These are phyloP conservation scores for Pichia sp. DNA, from an alignment of 1,139 yeast genomes.

Conservation along the genomic window DNA sequence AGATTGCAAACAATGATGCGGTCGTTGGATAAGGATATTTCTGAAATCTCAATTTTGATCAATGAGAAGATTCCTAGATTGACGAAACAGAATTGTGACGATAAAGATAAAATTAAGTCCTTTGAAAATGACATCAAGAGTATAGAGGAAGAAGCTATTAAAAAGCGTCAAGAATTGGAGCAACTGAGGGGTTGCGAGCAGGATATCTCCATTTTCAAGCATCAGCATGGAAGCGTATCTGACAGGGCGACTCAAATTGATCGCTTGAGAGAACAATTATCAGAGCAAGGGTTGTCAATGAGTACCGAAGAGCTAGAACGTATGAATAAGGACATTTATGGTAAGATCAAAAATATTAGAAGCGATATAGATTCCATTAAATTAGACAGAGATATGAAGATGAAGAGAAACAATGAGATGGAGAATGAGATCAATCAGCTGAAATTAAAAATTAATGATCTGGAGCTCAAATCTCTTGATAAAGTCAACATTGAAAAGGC, in stretches of 20 bases:
- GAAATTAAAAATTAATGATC: slow-evolving; percentile 45
- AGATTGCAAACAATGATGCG: slow-evolving; percentile 21
- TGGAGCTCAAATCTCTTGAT: slow-evolving; percentile 46
- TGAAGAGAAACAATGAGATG: slow-evolving; percentile 41
- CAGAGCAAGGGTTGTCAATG: no score
- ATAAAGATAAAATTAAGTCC: not conserved
- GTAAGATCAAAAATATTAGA: slow-evolving; percentile 39
- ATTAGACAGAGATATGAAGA: slow-evolving; percentile 43
- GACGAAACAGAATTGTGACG: not conserved
- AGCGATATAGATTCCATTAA: slow-evolving; percentile 35
- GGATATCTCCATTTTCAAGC: no score
- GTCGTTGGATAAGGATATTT: slow-evolving; percentile 18
- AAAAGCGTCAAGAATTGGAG: no score
- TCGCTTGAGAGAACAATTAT: not conserved
- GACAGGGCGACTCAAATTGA: no score
- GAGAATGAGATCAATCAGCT: slow-evolving; percentile 53
- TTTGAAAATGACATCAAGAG: not conserved
- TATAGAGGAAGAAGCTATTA: not conserved
- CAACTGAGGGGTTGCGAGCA: no score
- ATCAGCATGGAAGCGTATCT: no score
- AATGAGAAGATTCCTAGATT: slow-evolving; percentile 2
- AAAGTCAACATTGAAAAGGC: slow-evolving; percentile 30
- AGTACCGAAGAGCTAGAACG: slow-evolving; percentile 45
- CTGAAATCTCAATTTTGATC: slow-evolving; percentile 4
- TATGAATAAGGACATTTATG: slow-evolving; percentile 35